Conservation (phyloP, 306 rosid genomes). For the Quercus dentata region DNA sequence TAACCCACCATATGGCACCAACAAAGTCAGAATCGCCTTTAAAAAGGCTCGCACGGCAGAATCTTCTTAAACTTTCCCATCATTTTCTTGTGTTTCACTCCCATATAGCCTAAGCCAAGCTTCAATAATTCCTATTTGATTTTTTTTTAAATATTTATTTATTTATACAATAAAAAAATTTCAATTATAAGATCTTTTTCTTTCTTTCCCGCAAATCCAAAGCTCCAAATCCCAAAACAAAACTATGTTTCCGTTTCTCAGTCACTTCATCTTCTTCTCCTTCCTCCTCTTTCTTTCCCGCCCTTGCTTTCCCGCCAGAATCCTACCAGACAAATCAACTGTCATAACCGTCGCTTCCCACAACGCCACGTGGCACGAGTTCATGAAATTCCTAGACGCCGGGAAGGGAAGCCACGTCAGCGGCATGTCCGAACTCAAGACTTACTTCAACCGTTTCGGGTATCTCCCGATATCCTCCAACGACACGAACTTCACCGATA, state of each 20-base stretch:
- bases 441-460: conserved; percentile 80
- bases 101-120: conserved; percentile 17
- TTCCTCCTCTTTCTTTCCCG: conserved; percentile 36
- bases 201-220: neutral
- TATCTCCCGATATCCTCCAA: conserved; percentile 43
- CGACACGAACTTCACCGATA: conserved; percentile 47
- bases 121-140: conserved; percentile 5
- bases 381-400: conserved; percentile 63
- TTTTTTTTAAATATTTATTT: neutral
- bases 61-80: conserved; percentile 52
- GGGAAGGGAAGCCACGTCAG: conserved; percentile 55
- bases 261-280: conserved; percentile 29
- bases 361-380: conserved; percentile 70
- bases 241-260: conserved; percentile 45
- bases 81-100: conserved; percentile 14
- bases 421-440: conserved; percentile 80
- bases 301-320: conserved; percentile 67
- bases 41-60: conserved; percentile 46
- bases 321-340: conserved; percentile 38
- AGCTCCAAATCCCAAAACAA: conserved; percentile 25
- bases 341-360: conserved; percentile 33
- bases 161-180: neutral
- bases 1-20: conserved; percentile 57
- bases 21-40: conserved; percentile 47
- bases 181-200: neutral